Conservation (phyloP, 768 basidiomycete genomes). For the Collybiopsis luxurians region DNA sequence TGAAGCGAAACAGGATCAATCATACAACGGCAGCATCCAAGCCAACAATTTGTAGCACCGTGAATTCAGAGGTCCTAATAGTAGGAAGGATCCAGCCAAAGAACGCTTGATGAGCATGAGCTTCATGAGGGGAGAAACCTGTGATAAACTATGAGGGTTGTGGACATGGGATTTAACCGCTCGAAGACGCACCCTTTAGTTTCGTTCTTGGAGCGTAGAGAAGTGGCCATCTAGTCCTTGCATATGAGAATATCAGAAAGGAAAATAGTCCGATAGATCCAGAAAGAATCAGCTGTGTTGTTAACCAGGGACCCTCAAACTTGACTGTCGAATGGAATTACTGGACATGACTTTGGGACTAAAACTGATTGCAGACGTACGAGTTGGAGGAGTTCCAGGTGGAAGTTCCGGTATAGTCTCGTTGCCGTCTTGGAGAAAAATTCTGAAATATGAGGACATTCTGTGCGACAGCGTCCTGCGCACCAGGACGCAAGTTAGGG, state of each 20-base stretch:
- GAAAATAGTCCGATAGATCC: constrained; percentile 72
- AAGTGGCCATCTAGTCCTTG: constrained; percentile 83
- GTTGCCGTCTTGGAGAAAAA: constrained; percentile 1
- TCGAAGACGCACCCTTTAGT: constrained; percentile 70
- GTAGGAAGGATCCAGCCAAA: constrained; percentile 98
- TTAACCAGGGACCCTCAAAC: constrained; percentile 95
- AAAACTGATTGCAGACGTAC: constrained; percentile 10
- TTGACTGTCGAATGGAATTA: constrained; percentile 42
- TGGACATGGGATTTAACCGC: constrained; percentile 4
- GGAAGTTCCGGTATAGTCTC: constrained; percentile 15
- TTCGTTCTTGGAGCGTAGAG: constrained; percentile 93
- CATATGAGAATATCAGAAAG: constrained; percentile 87
- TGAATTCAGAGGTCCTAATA: constrained; percentile 84
- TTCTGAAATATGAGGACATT: not conserved
- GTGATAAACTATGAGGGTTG: constrained; percentile 6
- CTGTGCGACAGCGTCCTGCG: not conserved
- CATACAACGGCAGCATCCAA: constrained; percentile 93
- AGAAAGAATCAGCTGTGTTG: constrained; percentile 83
- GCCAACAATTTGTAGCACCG: constrained; percentile 93
- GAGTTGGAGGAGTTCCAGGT: constrained; percentile 27
- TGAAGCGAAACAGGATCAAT: not conserved
- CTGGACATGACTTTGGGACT: constrained; percentile 10
- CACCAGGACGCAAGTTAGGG: too few relatives aligned
- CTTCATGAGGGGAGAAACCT: constrained; percentile 95
- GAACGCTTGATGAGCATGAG: constrained; percentile 81